Evolutionary conservation across 2,329 filamentous ascomycete genomes (phyloP), one percentile per base, ranked within the genome.

Genomic region (Pseudogymnoascus sp.): DNA sequence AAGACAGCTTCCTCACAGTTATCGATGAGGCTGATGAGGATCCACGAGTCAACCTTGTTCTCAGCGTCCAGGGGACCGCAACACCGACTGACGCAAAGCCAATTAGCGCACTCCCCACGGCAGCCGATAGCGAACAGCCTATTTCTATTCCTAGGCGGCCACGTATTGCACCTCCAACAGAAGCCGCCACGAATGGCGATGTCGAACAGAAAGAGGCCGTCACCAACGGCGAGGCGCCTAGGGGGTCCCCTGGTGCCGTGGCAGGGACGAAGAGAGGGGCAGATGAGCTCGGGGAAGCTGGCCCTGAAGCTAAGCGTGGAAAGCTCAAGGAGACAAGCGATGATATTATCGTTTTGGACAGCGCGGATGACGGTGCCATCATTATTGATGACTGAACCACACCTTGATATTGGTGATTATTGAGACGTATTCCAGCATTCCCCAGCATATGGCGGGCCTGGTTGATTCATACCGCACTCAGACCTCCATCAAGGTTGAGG

Each of bases 401-500:
- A 16, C 20, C 33, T 58, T 11, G 2, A 30, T 11, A 30, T 16
- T 28, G 25, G 37, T 37, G 33, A 36, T 28, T 12, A 54, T 54
- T 35, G 47, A 54, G 47, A 35, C 28, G n/a, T 54, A 16, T 54
- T 54, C 16, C 47, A 20, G 28, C 16, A 54, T 18, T 9, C 33
- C 47, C 47, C 25, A 54, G 47, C 47, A 33, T 3, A 54, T 54
- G 47, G 47, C 18, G 57, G 39, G 6, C 33, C 35, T 25, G 7
- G 35, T 6, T 12, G 20, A 37, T 37, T 79, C 71, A 89, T 59
- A 76, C 67, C 58, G 88, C 89, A 72, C 88, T 92, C 66, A 95
- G 73, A 1, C 92, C 92, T 14, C 92, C 92, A 73, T 96, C 92
- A 28, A 96, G 79, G 72, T 92, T 94, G 59, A 96, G 78, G 58